These are phyloP conservation scores for Hydnum rufescens DNA, from an alignment of 768 basidiomycete genomes.

Conservation along the genomic window DNA sequence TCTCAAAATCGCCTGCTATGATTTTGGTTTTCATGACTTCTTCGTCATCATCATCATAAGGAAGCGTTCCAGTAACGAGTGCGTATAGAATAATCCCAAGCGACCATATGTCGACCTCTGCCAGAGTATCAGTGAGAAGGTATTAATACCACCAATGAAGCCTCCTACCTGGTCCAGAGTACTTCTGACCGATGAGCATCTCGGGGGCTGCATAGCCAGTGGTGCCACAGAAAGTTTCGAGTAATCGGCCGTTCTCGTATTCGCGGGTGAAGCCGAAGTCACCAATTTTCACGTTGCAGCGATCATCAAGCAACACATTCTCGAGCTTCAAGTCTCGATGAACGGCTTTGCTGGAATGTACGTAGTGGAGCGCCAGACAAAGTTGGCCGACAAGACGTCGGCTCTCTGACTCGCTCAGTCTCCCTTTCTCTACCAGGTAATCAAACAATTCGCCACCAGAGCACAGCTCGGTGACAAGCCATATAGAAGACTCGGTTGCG, in stretches of 20 bases:
- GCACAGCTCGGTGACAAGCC: conserved; percentile 95
- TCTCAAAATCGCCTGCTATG: conserved; percentile 69
- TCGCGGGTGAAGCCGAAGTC: conserved; percentile 93
- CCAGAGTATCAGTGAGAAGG: conserved; percentile 4
- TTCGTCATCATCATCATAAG: conserved; percentile 84
- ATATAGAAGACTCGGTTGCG: conserved; percentile 86
- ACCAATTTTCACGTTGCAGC: conserved; percentile 78
- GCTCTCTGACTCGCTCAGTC: conserved; percentile 68
- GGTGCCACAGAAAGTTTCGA: conserved; percentile 93
- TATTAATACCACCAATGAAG: background rate
- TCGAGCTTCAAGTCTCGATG: conserved; percentile 95
- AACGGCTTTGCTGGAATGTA: conserved; percentile 83
- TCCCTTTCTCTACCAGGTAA: conserved; percentile 88
- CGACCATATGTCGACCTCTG: conserved; percentile 94
- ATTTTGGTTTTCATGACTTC: conserved; percentile 65
- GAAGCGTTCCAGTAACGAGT: conserved; percentile 71
- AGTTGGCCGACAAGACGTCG: conserved; percentile 88
- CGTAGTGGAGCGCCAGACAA: conserved; percentile 79
- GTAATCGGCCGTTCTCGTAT: conserved; percentile 51
- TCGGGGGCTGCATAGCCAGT: conserved; percentile 82
- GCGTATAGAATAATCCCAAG: conserved; percentile 82
- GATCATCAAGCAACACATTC: conserved; percentile 82
- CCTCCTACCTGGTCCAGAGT: conserved; percentile 68
- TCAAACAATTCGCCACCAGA: conserved; percentile 96
- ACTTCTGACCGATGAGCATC: conserved; percentile 74